phyloP scores from a whole-genome alignment of 1,284 basidiomycete species.

The Irpex lacteus region DNA sequence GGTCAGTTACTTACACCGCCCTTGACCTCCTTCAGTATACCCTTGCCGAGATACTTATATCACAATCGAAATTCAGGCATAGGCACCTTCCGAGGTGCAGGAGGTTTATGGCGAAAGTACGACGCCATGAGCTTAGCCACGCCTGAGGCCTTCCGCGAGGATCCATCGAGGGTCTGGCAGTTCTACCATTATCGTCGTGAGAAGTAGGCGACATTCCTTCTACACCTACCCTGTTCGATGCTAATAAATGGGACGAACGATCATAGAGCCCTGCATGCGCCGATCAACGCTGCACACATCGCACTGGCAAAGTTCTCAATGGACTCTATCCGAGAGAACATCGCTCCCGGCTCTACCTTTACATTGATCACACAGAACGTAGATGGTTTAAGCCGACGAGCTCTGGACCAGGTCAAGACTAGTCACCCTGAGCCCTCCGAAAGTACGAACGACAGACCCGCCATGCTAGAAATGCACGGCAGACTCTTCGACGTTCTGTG shows the following conservation, averaged over 20 bases:
- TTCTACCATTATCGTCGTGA: slow-evolving; percentile 62
- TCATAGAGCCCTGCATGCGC: slow-evolving; percentile 42
- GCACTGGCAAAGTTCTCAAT: slow-evolving; percentile 48
- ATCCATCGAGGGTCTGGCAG: slow-evolving; percentile 60
- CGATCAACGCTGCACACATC: slow-evolving; percentile 57
- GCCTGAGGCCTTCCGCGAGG: slow-evolving; percentile 49
- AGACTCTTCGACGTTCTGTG: slow-evolving; percentile 56
- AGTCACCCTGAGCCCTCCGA: neutral
- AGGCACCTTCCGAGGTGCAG: slow-evolving; percentile 57
- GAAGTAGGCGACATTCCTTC: slow-evolving; percentile 32
- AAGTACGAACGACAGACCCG: slow-evolving; percentile 19
- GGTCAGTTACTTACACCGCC: slow-evolving; percentile 30
- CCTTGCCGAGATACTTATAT: neutral
- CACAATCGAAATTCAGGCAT: slow-evolving; percentile 39
- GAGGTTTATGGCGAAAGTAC: slow-evolving; percentile 59
- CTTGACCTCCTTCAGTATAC: neutral
- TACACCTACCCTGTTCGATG: no score
- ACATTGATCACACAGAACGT: slow-evolving; percentile 68
- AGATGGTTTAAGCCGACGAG: slow-evolving; percentile 52
- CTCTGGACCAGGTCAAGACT: slow-evolving; percentile 21
- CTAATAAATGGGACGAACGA: no score
- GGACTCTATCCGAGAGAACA: slow-evolving; percentile 32
- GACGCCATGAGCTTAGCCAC: slow-evolving; percentile 57
- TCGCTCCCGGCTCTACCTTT: slow-evolving; percentile 44
- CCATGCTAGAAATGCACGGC: slow-evolving; percentile 66